Conservation (phyloP, 371 early-diverging fungal genomes). For the Syncephalastrum racemosum region DNA sequence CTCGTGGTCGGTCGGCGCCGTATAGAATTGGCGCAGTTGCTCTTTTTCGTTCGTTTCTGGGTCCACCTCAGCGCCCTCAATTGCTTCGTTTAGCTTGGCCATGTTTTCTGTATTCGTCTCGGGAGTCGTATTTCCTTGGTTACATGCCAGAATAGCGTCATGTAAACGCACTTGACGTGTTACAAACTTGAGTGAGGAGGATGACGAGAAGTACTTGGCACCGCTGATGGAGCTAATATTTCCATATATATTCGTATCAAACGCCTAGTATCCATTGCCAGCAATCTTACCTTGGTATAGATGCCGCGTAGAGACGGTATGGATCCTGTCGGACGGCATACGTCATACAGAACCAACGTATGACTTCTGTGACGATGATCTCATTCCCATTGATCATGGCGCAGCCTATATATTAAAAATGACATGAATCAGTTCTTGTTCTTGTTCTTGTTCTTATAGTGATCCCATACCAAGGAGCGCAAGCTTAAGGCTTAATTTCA, state of each 20-base stretch:
- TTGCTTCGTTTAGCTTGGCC: not conserved
- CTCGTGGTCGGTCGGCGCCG: constrained; percentile 1
- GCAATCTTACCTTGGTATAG: constrained; percentile 37
- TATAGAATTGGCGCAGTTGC: constrained; percentile 1
- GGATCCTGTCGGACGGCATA: constrained; percentile 47
- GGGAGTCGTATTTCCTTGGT: too few species aligned
- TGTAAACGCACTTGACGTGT: constrained; percentile 46
- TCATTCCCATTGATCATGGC: constrained; percentile 45
- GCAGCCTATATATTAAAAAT: constrained; percentile 33
- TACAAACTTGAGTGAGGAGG: constrained; percentile 40
- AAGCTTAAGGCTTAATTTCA: constrained; percentile 50
- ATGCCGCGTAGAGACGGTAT: constrained; percentile 57
- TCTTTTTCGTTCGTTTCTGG: not conserved
- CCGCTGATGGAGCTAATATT: too few species aligned
- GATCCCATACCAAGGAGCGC: constrained; percentile 60
- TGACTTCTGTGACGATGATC: constrained; percentile 35
- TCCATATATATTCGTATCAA: too few species aligned
- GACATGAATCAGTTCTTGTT: not conserved
- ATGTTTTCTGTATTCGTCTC: too few species aligned
- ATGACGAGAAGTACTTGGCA: too few species aligned
- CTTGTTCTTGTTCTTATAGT: not conserved
- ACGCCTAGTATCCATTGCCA: too few species aligned
- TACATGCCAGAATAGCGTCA: constrained; percentile 5
- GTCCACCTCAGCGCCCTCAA: constrained; percentile 3
- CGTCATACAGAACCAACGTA: constrained; percentile 49